phyloP scores from a whole-genome alignment of 2,329 filamentous ascomycete species.

The Aspergillus luchuensis region DNA sequence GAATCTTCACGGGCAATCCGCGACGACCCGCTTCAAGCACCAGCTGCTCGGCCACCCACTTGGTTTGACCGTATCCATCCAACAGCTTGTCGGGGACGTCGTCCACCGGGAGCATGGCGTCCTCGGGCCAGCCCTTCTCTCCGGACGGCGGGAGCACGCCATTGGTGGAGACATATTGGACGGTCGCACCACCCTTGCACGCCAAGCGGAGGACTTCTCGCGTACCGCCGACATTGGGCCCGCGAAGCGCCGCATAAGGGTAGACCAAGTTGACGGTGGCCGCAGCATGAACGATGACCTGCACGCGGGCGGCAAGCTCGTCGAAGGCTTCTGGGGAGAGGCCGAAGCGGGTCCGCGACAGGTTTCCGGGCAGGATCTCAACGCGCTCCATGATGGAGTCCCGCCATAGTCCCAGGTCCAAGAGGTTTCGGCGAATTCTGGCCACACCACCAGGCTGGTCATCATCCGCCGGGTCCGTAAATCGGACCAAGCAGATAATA shows the following conservation, averaged over 20 bases:
- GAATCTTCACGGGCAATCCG: slow-evolving; percentile 70
- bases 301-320: slow-evolving; percentile 63
- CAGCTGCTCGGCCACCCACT: slow-evolving; percentile 78
- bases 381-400: slow-evolving; percentile 77
- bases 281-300: slow-evolving; percentile 76
- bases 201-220: slow-evolving; percentile 73
- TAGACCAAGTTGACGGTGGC: slow-evolving; percentile 81
- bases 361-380: slow-evolving; percentile 72
- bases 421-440: slow-evolving; percentile 71
- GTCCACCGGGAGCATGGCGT: slow-evolving; percentile 65
- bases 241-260: slow-evolving; percentile 73
- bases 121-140: slow-evolving; percentile 70
- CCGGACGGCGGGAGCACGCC: slow-evolving; percentile 71
- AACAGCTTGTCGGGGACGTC: slow-evolving; percentile 68
- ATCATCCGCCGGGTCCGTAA: slow-evolving; percentile 66
- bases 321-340: slow-evolving; percentile 67
- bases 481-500: slow-evolving; percentile 73
- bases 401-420: slow-evolving; percentile 77
- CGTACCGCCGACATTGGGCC: slow-evolving; percentile 77
- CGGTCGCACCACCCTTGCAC: slow-evolving; percentile 65
- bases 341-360: slow-evolving; percentile 69
- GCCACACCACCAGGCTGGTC: slow-evolving; percentile 69
- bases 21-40: slow-evolving; percentile 68
- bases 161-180: slow-evolving; percentile 79
- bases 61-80: slow-evolving; percentile 77